These are phyloP conservation scores for Phaseolus lunatus DNA, from an alignment of 306 rosid species.

Conservation along the genomic window DNA sequence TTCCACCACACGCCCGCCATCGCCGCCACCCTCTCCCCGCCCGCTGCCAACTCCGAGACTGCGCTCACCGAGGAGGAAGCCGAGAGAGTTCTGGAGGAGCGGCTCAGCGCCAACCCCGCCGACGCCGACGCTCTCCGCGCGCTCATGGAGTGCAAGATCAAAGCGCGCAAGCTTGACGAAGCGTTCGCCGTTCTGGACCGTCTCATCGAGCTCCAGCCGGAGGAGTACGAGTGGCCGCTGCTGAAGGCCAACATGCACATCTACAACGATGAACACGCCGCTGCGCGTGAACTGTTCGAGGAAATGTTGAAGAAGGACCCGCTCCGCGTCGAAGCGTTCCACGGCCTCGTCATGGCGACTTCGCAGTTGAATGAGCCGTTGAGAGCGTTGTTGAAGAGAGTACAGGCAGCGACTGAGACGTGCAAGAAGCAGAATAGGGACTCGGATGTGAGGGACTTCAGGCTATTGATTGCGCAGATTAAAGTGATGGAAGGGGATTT, in stretches of 20 bases:
- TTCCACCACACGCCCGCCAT: conserved; percentile 59
- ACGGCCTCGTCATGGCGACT: conserved; percentile 84
- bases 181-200: conserved; percentile 71
- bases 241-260: conserved; percentile 77
- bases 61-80: conserved; percentile 44
- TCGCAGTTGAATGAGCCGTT: conserved; percentile 56
- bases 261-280: conserved; percentile 57
- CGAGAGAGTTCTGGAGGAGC: conserved; percentile 58
- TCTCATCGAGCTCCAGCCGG: conserved; percentile 73
- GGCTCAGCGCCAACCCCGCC: conserved; percentile 49
- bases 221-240: conserved; percentile 80
- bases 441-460: conserved; percentile 82
- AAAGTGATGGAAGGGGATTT: conserved; percentile 73
- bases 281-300: conserved; percentile 65
- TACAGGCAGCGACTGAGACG: conserved; percentile 60
- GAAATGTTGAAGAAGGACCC: conserved; percentile 73
- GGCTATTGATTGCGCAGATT: conserved; percentile 83
- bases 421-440: conserved; percentile 67
- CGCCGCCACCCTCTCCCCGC: conserved; percentile 62
- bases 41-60: conserved; percentile 50
- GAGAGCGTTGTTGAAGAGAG: conserved; percentile 54
- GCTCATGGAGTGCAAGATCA: conserved; percentile 74
- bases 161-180: conserved; percentile 61
- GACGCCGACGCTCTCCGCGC: conserved; percentile 72
- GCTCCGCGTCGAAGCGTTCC: conserved; percentile 79